Evolutionary conservation across 1,284 basidiomycete genomes (phyloP).

Genomic region (Malassezia equina): DNA sequence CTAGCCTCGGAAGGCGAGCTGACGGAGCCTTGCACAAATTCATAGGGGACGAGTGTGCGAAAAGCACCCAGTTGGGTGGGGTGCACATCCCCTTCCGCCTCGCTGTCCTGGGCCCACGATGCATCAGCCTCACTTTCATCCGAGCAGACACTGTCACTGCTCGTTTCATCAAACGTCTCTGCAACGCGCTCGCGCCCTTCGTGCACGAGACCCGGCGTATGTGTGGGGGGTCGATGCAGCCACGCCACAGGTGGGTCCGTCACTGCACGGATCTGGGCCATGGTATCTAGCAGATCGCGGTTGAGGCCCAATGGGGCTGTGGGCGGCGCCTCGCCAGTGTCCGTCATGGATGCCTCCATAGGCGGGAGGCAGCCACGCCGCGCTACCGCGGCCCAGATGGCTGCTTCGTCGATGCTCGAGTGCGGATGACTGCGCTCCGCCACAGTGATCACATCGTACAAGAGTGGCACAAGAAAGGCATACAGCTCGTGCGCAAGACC

Average conservation of each 20-base stretch:
- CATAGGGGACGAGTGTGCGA: background rate
- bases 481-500: background rate
- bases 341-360: background rate
- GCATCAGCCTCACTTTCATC: background rate
- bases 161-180: background rate
- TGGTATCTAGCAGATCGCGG: background rate
- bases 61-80: background rate
- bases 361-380: background rate
- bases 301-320: background rate
- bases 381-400: conserved; percentile 11
- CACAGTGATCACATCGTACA: conserved; percentile 11
- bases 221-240: background rate
- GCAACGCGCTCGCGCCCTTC: background rate
- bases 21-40: background rate
- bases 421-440: background rate
- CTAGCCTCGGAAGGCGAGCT: background rate
- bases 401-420: background rate
- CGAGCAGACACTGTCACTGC: background rate
- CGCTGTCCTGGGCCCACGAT: background rate
- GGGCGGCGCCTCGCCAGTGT: background rate
- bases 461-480: conserved; percentile 2
- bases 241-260: conserved; percentile 12
- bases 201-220: background rate
- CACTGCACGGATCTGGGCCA: background rate
- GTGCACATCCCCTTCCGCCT: background rate